phyloP scores from a whole-genome alignment of 129 eudicot species.

The Artemisia argyi region DNA sequence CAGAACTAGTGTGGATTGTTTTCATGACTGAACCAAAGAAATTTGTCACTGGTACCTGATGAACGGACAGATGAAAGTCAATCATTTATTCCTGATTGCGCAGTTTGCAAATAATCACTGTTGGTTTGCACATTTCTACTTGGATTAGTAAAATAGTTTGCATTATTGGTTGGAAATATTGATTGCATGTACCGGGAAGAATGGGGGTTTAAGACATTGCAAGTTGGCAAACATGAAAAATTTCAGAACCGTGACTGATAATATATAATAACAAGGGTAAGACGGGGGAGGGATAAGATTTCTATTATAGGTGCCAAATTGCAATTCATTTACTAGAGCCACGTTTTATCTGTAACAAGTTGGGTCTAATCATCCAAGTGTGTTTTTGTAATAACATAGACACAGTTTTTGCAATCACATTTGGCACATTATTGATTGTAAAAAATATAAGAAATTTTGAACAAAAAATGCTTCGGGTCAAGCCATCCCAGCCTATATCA shows the following conservation, averaged over 20 bases:
- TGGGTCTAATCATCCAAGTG: neutral
- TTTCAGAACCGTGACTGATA: neutral
- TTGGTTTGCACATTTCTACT: neutral
- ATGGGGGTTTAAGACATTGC: neutral
- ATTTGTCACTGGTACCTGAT: no score
- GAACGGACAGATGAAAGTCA: constrained; percentile 9
- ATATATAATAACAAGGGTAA: constrained; percentile 5
- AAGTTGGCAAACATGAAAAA: neutral
- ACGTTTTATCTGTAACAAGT: neutral
- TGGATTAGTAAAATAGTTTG: neutral
- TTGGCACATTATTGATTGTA: no score
- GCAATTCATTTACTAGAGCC: neutral
- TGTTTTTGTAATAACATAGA: no score
- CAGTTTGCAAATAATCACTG: no score
- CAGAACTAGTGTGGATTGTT: constrained; percentile 81
- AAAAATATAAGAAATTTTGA: no score
- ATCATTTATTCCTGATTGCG: neutral
- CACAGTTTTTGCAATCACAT: no score
- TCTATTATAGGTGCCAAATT: neutral
- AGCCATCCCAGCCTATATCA: no score
- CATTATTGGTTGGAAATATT: neutral
- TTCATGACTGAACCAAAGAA: no score
- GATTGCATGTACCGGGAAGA: neutral
- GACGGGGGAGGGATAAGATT: neutral
- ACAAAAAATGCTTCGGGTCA: no score